Percentiles rank a stretch among this genome's conserved stretches.
Conservation (phyloP, 352 stramenopile species). For the Globisporangium paddicum region DNA sequence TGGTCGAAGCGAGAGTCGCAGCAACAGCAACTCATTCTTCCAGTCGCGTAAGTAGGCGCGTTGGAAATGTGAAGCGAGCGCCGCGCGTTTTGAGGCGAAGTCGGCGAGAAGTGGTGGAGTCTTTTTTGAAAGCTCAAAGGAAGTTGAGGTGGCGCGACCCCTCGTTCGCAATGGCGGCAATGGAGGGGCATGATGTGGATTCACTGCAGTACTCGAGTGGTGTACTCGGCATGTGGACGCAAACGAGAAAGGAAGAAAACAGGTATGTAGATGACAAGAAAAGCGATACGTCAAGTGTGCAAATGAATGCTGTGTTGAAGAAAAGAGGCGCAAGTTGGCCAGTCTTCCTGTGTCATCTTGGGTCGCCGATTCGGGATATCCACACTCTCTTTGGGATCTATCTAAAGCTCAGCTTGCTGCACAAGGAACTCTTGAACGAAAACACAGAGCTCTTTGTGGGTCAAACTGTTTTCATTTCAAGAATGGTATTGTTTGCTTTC, state of each 20-base stretch:
- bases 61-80: neutral
- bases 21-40: slow-evolving; percentile 16
- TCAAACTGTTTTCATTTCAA: too few relatives aligned
- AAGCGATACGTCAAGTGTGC: slow-evolving; percentile 1
- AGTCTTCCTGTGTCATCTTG: too few relatives aligned
- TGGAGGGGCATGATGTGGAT: neutral
- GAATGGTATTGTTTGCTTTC: too few relatives aligned
- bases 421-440: too few relatives aligned
- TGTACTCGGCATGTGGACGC: neutral
- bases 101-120: neutral
- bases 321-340: neutral
- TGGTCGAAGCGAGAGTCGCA: slow-evolving; percentile 22
- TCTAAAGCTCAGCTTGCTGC: too few relatives aligned
- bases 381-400: too few relatives aligned
- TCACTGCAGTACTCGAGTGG: neutral
- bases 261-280: slow-evolving; percentile 1
- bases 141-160: neutral
- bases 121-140: too few relatives aligned
- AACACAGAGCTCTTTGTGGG: too few relatives aligned
- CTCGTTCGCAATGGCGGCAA: neutral
- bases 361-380: too few relatives aligned
- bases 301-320: slow-evolving; percentile 4
- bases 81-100: neutral
- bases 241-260: neutral
- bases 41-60: slow-evolving; percentile 6